These are phyloP conservation scores for Mycena polygramma DNA, from an alignment of 768 basidiomycete genomes.

Conservation along the genomic window DNA sequence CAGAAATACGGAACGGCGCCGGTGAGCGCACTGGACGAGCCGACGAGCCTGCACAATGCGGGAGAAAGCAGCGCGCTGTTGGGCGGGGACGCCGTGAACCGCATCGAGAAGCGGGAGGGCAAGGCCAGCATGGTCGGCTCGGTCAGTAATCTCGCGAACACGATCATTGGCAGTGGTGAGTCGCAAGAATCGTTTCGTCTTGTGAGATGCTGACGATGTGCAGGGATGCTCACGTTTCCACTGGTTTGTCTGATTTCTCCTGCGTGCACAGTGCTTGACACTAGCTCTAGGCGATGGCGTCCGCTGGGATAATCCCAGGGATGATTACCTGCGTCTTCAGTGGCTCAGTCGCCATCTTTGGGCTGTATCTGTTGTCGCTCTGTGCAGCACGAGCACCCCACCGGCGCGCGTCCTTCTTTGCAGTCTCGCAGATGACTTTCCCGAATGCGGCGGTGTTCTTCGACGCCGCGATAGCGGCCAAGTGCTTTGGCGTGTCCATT, in stretches of 20 bases:
- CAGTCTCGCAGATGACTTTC: conserved; percentile 87
- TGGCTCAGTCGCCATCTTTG: conserved; percentile 82
- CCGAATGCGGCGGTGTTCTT: conserved; percentile 90
- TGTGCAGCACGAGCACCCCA: conserved; percentile 85
- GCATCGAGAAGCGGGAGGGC: conserved; percentile 61
- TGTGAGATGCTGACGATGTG: conserved; percentile 12
- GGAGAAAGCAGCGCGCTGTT: conserved; percentile 75
- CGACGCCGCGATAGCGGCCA: conserved; percentile 94
- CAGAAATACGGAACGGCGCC: conserved; percentile 75
- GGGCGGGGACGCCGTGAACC: conserved; percentile 52
- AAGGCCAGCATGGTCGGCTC: conserved; percentile 77
- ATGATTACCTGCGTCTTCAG: conserved; percentile 90
- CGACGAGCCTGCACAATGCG: conserved; percentile 40
- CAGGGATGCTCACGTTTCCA: conserved; percentile 92
- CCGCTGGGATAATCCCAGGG: conserved; percentile 91
- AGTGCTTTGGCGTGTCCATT: conserved; percentile 97
- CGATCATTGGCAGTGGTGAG: conserved; percentile 91
- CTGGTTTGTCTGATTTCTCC: conserved; percentile 61
- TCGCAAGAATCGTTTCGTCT: conserved; percentile 30
- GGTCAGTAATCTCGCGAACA: conserved; percentile 87
- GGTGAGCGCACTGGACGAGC: conserved; percentile 46
- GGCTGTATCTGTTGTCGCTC: conserved; percentile 88
- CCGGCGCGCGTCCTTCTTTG: conserved; percentile 86
- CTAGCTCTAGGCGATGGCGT: conserved; percentile 83
- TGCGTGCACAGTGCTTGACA: conserved; percentile 21